These are phyloP conservation scores for Immersiella caudata DNA, from an alignment of 495 filamentous ascomycete genomes.

Conservation along the genomic window DNA sequence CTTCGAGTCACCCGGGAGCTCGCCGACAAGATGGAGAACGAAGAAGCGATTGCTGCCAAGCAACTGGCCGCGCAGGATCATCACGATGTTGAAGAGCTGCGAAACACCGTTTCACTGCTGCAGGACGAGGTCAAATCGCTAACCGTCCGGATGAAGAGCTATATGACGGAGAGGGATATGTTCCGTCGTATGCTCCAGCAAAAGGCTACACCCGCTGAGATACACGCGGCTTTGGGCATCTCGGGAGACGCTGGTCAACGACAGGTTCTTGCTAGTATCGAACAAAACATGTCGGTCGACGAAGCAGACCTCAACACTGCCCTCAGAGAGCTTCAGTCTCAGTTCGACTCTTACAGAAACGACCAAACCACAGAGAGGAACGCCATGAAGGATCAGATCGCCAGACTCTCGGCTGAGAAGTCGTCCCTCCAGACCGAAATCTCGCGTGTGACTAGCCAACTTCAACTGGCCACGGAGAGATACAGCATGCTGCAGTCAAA, in stretches of 20 bases:
- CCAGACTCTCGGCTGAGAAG: slow-evolving; percentile 80
- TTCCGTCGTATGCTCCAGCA: slow-evolving; percentile 91
- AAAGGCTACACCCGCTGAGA: slow-evolving; percentile 60
- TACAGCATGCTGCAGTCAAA: slow-evolving; percentile 91
- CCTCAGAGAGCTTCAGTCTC: slow-evolving; percentile 82
- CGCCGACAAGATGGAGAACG: slow-evolving; percentile 86
- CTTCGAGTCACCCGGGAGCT: slow-evolving; percentile 79
- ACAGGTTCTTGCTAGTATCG: slow-evolving; percentile 55
- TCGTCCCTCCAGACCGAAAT: slow-evolving; percentile 77
- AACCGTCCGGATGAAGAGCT: slow-evolving; percentile 80
- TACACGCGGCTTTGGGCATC: slow-evolving; percentile 65
- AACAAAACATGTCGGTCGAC: slow-evolving; percentile 44
- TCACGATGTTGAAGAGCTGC: slow-evolving; percentile 70
- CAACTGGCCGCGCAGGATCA: slow-evolving; percentile 70
- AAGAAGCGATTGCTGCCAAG: slow-evolving; percentile 74
- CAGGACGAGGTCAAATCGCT: slow-evolving; percentile 76
- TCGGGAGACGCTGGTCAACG: slow-evolving; percentile 55
- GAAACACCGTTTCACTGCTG: slow-evolving; percentile 62
- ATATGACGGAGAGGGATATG: slow-evolving; percentile 93
- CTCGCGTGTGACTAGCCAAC: slow-evolving; percentile 74
- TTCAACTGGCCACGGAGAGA: slow-evolving; percentile 77
- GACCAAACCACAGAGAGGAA: slow-evolving; percentile 79
- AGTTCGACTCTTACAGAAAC: slow-evolving; percentile 87
- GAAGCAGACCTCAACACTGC: slow-evolving; percentile 48
- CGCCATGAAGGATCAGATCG: slow-evolving; percentile 82